Evolutionary conservation across 1,284 basidiomycete species (phyloP), one percentile per base, ranked within the genome.

Genomic region (Flammula alnicola): DNA sequence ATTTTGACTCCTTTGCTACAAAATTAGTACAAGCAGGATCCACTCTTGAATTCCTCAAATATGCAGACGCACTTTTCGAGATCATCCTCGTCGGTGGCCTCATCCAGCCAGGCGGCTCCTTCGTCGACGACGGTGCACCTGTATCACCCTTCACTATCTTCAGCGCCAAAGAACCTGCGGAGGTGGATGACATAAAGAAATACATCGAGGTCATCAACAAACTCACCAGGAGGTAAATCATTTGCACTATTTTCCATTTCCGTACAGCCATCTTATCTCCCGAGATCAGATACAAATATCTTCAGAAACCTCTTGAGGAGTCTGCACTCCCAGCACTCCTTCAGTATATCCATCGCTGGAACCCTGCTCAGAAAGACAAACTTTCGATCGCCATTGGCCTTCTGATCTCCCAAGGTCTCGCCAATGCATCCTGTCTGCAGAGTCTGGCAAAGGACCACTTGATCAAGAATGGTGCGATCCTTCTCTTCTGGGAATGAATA

Each of bases 41-140:
- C 40, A 89, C 91, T 48, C 88, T 97, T 71, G 95, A 97, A 74
- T 89, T 86, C 68, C 83, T 95, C 71, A 96, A 95, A 76, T 98
- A 98, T 87, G 90, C 90, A 71, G 94, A 97, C 63, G 83, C 88
- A 54, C 86, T 98, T 62, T 98, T 97, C 72, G 95, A 98, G 75
- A 83, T 97, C 71, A 82, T 98, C 64, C 83, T 98, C 63, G 88
- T 93, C 64, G 95, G 95, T 44, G 93, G 94, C 31, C 86, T 98
- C 54, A 84, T 98, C 62, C 95, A 98, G 71, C 96, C 95, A 19
- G 95, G 95, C 47, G 95, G 95, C 51, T 85, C 78, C 63, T 95
- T 92, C 73, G 66, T 97, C 71, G 93, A 97, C 56, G 93, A 96
- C 61, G 85, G 83, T 44, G 88, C 88, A 17, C 85, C 89, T 23